These are phyloP conservation scores for Paramecium sonneborni DNA, from an alignment of 73 alveolate genomes.

Conservation along the genomic window DNA sequence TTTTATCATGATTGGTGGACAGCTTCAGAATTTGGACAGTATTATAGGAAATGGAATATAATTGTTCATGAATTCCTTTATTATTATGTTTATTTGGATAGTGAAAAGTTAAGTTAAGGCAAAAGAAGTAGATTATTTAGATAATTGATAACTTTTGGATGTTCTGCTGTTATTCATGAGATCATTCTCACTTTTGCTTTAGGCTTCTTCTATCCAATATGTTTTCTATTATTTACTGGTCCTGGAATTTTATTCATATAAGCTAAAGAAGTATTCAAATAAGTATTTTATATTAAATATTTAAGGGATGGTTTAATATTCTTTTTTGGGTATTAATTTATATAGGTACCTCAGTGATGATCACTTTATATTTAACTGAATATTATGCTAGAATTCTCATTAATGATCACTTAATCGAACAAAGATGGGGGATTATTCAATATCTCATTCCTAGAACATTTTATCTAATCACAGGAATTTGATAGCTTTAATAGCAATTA, in stretches of 20 bases:
- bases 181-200: slow-evolving; percentile 79
- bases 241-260: slow-evolving; percentile 84
- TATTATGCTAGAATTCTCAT: slow-evolving; percentile 53
- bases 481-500: neutral
- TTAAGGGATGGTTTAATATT: slow-evolving; percentile 12
- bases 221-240: slow-evolving; percentile 86
- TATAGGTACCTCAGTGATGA: slow-evolving; percentile 57
- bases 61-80: slow-evolving; percentile 90
- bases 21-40: slow-evolving; percentile 82
- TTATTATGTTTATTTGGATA: slow-evolving; percentile 84
- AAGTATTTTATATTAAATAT: neutral
- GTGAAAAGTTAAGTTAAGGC: slow-evolving; percentile 77
- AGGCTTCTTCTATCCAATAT: slow-evolving; percentile 88
- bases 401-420: neutral
- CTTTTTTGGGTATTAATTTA: slow-evolving; percentile 57
- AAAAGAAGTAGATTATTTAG: slow-evolving; percentile 61
- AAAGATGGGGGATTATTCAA: slow-evolving; percentile 54
- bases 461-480: slow-evolving; percentile 8
- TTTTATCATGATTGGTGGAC: slow-evolving; percentile 95
- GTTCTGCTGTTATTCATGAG: slow-evolving; percentile 87
- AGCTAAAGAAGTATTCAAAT: neutral
- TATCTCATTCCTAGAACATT: slow-evolving; percentile 60
- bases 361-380: slow-evolving; percentile 60
- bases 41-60: slow-evolving; percentile 90
- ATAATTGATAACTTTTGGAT: slow-evolving; percentile 73